These are phyloP conservation scores for Tuber indicum DNA, from an alignment of 495 filamentous ascomycete species.

Conservation along the genomic window DNA sequence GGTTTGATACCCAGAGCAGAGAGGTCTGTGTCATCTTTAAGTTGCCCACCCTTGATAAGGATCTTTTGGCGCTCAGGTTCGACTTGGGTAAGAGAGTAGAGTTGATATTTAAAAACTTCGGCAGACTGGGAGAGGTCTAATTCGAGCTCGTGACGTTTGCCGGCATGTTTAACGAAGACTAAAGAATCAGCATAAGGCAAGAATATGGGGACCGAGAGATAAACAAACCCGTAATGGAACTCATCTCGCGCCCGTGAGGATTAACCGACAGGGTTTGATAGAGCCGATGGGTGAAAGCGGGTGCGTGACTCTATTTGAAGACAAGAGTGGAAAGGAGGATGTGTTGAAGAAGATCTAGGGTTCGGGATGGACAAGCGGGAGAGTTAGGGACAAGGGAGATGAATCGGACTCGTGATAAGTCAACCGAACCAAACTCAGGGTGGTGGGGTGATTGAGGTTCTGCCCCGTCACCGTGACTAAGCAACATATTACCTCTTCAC, in stretches of 20 bases:
- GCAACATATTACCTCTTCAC: not conserved
- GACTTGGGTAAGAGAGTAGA: conserved; percentile 90
- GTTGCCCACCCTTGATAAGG: conserved; percentile 81
- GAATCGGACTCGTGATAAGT: not conserved
- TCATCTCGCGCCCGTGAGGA: not conserved
- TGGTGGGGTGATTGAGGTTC: not conserved
- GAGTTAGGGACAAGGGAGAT: not conserved
- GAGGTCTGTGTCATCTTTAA: conserved; percentile 90
- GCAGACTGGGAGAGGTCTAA: conserved; percentile 76
- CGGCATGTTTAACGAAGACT: conserved; percentile 93
- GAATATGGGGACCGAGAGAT: conserved; percentile 8
- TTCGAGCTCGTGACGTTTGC: conserved; percentile 89
- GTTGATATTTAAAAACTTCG: conserved; percentile 89
- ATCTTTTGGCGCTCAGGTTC: conserved; percentile 96
- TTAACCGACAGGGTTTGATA: not conserved
- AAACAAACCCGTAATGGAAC: not conserved
- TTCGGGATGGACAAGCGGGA: not conserved
- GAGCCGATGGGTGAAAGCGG: not conserved
- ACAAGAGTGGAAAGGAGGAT: not conserved
- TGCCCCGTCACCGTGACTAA: not conserved
- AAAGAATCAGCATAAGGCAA: conserved; percentile 15
- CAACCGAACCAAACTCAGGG: not conserved
- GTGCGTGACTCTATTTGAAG: not conserved
- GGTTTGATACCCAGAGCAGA: conserved; percentile 76
- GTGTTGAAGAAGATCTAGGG: not conserved